These are phyloP conservation scores for Quercus cerris DNA, from an alignment of 306 rosid genomes.

Conservation along the genomic window DNA sequence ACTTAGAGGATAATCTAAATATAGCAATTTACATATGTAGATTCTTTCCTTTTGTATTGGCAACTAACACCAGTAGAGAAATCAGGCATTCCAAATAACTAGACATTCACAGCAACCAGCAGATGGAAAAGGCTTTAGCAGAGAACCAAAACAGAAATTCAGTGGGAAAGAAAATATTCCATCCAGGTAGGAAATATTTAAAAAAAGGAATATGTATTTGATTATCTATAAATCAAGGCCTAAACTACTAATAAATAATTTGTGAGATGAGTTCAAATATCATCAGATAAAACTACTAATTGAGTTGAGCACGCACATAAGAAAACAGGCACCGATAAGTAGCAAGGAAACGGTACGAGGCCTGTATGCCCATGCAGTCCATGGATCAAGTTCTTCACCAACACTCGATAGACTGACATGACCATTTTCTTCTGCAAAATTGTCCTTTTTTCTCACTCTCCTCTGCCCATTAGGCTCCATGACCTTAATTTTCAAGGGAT, in stretches of 20 bases:
- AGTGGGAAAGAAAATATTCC: not conserved
- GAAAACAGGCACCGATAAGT: constrained; percentile 93
- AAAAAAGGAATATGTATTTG: not conserved
- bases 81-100: not conserved
- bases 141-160: not conserved
- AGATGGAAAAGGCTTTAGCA: not conserved
- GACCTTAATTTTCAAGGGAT: constrained; percentile 18
- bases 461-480: constrained; percentile 77
- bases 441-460: constrained; percentile 53
- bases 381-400: constrained; percentile 90
- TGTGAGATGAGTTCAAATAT: constrained; percentile 1
- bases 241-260: not conserved
- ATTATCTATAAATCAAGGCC: not conserved
- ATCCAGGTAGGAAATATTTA: not conserved
- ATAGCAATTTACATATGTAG: not conserved
- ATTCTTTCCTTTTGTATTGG: not conserved
- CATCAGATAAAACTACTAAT: constrained; percentile 6
- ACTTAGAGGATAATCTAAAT: too few relatives aligned
- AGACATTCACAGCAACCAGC: not conserved
- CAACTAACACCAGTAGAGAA: not conserved
- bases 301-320: constrained; percentile 68
- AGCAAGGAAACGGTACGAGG: constrained; percentile 91
- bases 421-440: constrained; percentile 61
- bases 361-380: constrained; percentile 99
- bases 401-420: constrained; percentile 37